These are phyloP conservation scores for Albugo candida DNA, from an alignment of 352 stramenopile genomes.

Conservation along the genomic window DNA sequence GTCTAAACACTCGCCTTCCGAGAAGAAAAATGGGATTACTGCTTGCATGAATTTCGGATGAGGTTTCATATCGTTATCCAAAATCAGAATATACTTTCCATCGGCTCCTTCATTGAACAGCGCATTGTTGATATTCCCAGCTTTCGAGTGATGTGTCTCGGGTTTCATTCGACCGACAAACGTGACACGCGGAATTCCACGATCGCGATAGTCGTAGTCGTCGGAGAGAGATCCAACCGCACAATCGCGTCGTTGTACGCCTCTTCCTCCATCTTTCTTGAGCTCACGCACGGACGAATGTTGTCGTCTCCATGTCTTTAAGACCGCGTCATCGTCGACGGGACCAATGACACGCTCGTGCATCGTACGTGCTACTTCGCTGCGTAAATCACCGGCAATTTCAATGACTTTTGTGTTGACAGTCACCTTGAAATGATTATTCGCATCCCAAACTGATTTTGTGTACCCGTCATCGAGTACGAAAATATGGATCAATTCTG, in stretches of 20 bases:
- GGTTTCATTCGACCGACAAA: conserved; percentile 9
- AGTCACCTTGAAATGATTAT: conserved; percentile 8
- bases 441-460: conserved; percentile 8
- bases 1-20: conserved; percentile 5
- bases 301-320: conserved; percentile 5
- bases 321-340: conserved; percentile 2
- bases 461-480: conserved; percentile 13
- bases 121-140: conserved; percentile 14
- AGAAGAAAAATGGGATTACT: conserved; percentile 7
- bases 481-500: conserved; percentile 7
- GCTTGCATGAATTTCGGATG: conserved; percentile 6
- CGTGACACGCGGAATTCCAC: conserved; percentile 10
- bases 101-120: conserved; percentile 12
- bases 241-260: conserved; percentile 6
- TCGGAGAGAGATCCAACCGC: conserved; percentile 5
- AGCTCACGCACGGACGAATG: conserved; percentile 5
- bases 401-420: conserved; percentile 13
- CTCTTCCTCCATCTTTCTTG: conserved; percentile 3
- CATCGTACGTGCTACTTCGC: conserved; percentile 12
- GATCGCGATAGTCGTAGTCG: conserved; percentile 7
- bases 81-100: conserved; percentile 14
- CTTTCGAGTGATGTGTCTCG: conserved; percentile 12
- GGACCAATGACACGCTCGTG: conserved; percentile 5
- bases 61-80: conserved; percentile 15
- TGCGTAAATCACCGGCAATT: conserved; percentile 9